A percentile compares a stretch with the other conserved stretches of the same genome.
These are phyloP conservation scores for Apodospora peruviana DNA, from an alignment of 495 filamentous ascomycete species.

Conservation along the genomic window DNA sequence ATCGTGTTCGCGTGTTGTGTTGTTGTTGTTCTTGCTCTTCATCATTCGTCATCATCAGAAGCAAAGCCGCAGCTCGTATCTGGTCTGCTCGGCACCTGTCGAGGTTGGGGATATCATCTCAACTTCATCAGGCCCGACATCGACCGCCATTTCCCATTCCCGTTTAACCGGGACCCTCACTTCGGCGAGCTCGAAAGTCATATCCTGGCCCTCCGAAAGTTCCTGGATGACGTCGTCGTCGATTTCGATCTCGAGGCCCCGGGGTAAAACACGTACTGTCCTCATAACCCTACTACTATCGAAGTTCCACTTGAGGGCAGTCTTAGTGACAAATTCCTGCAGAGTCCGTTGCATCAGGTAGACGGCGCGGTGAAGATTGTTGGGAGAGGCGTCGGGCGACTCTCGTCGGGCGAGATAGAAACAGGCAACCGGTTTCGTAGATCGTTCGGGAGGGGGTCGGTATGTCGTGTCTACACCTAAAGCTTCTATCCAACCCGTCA, in stretches of 20 bases:
- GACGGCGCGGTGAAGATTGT: constrained; percentile 75
- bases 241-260: constrained; percentile 75
- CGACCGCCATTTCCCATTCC: constrained; percentile 51
- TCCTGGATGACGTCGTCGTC: constrained; percentile 89
- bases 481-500: constrained; percentile 84
- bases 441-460: constrained; percentile 67
- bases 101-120: constrained; percentile 30
- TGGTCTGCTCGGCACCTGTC: constrained; percentile 26
- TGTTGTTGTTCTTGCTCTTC: too few relatives aligned
- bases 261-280: constrained; percentile 62
- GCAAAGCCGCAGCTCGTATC: constrained; percentile 43
- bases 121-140: constrained; percentile 30
- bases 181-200: constrained; percentile 52
- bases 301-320: constrained; percentile 73
- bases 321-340: constrained; percentile 60
- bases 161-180: constrained; percentile 32
- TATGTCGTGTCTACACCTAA: constrained; percentile 83
- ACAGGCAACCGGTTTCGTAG: constrained; percentile 72
- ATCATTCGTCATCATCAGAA: constrained; percentile 38
- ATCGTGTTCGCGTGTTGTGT: constrained; percentile 1
- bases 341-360: constrained; percentile 76
- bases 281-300: constrained; percentile 64
- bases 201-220: constrained; percentile 85
- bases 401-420: constrained; percentile 70
- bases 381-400: constrained; percentile 44